A percentile compares a stretch with the other conserved stretches of the same genome.
These are phyloP conservation scores for Pachysolen tannophilus DNA, from an alignment of 805 yeast genomes.

Conservation along the genomic window DNA sequence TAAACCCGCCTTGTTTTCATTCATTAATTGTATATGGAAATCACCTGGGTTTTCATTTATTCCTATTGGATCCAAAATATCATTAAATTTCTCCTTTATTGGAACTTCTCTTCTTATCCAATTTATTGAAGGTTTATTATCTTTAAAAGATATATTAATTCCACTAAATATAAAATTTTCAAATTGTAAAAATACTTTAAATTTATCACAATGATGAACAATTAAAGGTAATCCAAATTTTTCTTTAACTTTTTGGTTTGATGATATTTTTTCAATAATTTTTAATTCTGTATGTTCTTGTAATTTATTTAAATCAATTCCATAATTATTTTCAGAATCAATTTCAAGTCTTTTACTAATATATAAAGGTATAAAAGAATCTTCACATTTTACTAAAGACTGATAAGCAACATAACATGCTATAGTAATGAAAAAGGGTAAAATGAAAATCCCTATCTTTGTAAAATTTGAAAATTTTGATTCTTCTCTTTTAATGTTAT, in stretches of 20 bases:
- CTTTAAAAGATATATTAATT: slow-evolving; percentile 17
- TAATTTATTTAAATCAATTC: slow-evolving; percentile 21
- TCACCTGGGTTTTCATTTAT: slow-evolving; percentile 9
- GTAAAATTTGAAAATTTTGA: no score
- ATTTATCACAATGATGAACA: slow-evolving; percentile 19
- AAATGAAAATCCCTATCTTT: background rate
- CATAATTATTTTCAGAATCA: slow-evolving; percentile 18
- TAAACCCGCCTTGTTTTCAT: slow-evolving; percentile 13
- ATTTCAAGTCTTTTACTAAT: slow-evolving; percentile 18
- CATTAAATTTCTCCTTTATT: slow-evolving; percentile 18
- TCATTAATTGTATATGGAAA: slow-evolving; percentile 14
- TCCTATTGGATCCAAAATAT: slow-evolving; percentile 23
- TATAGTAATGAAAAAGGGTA: background rate
- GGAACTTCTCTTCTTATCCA: slow-evolving; percentile 10
- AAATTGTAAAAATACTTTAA: slow-evolving; percentile 22
- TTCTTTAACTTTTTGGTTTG: slow-evolving; percentile 20
- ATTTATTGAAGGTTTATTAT: slow-evolving; percentile 4
- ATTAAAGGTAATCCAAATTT: slow-evolving; percentile 24
- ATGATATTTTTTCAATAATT: slow-evolving; percentile 20
- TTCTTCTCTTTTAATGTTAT: no score
- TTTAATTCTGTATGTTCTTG: slow-evolving; percentile 16
- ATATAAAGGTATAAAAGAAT: slow-evolving; percentile 24
- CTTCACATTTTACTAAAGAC: slow-evolving; percentile 12
- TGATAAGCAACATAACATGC: background rate
- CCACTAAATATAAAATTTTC: slow-evolving; percentile 23